Evolutionary conservation across 257 asterid species (phyloP), one percentile per base, ranked within the genome.

Genomic region (Gynochthodes officinalis): DNA sequence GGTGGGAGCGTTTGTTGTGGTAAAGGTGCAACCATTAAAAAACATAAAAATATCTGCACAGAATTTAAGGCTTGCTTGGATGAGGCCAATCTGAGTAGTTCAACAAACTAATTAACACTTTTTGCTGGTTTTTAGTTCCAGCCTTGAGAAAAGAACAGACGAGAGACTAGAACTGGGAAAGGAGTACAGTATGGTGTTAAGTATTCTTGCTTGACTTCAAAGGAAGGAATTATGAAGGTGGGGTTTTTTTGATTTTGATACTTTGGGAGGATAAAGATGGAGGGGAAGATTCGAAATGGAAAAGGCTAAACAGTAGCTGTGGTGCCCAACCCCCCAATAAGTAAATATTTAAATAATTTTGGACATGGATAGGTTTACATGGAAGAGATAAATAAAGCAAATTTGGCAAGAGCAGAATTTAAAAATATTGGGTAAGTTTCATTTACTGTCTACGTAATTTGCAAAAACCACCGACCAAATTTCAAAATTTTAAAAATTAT

Each of bases 131-230:
- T 55, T 27, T 12, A 3, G 37, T 14, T 37, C n/a, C 15, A 11
- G 48, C 13, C 7, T 35, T 37, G 67, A 27, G 33, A 63, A 63
- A 19, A 23, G 46, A 4, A 0, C 2, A 21, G 69, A 7, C 0
- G 6, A 10, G 39, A 28, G 18, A 43, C 14, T 49, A 49, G n/a
- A 49, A 16, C 54, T 1, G 2, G 14, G 13, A 46, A 14, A 49
- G n/a, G 4, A 5, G n/a, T 11, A n/a, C 42, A 37, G 42, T 3
- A 37, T 37, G 3, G 6, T 37, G 42, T 37, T 60, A 33, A 30
- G 2, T 43, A 64, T 39, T 64, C 69, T 64, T 64, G 69, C 69
- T 64, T 64, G 52, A 40, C 52, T 40, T 64, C n/a, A 23, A 64
- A 64, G 69, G 69, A 39, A 64, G 39, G 69, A 27, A 33, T 37